Conservation (phyloP, 768 basidiomycete genomes). For the Suillus clintonianus region DNA sequence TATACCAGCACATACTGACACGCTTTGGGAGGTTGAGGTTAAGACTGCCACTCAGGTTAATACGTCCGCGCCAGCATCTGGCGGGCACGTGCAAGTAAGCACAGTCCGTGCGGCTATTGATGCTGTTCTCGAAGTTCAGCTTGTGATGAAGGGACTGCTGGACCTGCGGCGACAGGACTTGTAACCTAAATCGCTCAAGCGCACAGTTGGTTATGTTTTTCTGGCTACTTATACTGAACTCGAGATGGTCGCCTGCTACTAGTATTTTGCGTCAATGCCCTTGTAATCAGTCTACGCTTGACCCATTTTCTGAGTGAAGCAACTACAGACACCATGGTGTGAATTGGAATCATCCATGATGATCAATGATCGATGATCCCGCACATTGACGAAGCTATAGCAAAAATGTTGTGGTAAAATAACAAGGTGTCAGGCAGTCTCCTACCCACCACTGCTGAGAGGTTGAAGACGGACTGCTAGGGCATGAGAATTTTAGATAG, state of each 20-base stretch:
- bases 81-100: conserved; percentile 52
- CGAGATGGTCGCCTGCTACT: background rate
- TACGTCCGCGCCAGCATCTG: conserved; percentile 46
- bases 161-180: conserved; percentile 77
- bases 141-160: conserved; percentile 81
- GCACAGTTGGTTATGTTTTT: background rate
- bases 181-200: conserved; percentile 30
- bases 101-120: conserved; percentile 72
- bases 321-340: background rate
- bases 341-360: too few relatives aligned
- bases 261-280: background rate
- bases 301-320: background rate
- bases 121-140: conserved; percentile 77
- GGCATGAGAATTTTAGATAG: too few relatives aligned
- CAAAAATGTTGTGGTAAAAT: background rate
- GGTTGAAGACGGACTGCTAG: too few relatives aligned
- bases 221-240: background rate
- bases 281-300: background rate
- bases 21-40: conserved; percentile 87
- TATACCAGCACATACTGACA: conserved; percentile 76
- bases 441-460: too few relatives aligned
- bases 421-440: too few relatives aligned
- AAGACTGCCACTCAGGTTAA: conserved; percentile 79
- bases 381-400: background rate
- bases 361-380: too few relatives aligned